phyloP scores from a whole-genome alignment of 208 protist genomes.

The Wallacemonas sp. region DNA sequence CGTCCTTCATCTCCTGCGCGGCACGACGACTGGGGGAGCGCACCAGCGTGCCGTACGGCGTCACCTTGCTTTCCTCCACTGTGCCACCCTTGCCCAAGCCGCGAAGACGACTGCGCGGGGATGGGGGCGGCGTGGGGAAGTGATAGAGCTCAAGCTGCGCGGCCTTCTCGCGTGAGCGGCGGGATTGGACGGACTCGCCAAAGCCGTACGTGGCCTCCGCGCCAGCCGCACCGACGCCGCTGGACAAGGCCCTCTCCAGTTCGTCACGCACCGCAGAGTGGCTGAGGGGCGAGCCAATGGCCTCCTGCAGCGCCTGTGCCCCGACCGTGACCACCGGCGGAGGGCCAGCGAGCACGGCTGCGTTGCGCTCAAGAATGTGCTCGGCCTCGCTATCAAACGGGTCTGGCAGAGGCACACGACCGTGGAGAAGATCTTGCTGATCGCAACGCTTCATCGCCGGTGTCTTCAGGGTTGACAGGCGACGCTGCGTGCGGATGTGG shows the following conservation, averaged over 20 bases:
- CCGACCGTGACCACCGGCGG: conserved; percentile 10
- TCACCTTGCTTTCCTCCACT: conserved; percentile 1
- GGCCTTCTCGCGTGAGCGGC: not conserved
- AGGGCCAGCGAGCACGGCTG: not conserved
- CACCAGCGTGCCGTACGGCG: conserved; percentile 10
- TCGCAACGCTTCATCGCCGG: conserved; percentile 13
- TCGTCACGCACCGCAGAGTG: too few species aligned
- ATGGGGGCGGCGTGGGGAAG: conserved; percentile 12
- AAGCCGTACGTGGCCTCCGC: not conserved
- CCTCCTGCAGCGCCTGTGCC: not conserved
- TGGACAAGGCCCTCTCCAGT: too few species aligned
- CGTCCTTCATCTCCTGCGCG: not conserved
- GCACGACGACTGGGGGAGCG: conserved; percentile 9
- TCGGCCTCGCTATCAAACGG: conserved; percentile 14
- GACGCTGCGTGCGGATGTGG: conserved; percentile 31
- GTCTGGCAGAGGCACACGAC: conserved; percentile 8
- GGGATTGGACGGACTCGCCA: not conserved
- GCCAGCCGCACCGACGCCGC: conserved; percentile 3
- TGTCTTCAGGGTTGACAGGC: conserved; percentile 19
- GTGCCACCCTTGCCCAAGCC: not conserved
- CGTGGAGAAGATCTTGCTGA: conserved; percentile 5
- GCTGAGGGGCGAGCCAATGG: not conserved
- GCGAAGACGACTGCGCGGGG: conserved; percentile 1
- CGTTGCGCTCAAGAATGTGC: conserved; percentile 7
- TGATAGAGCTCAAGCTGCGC: conserved; percentile 5